Percentiles rank a stretch among this genome's conserved stretches.
Evolutionary conservation across 345 rosid species (phyloP).

Genomic region (Rhodamnia rubescens): DNA sequence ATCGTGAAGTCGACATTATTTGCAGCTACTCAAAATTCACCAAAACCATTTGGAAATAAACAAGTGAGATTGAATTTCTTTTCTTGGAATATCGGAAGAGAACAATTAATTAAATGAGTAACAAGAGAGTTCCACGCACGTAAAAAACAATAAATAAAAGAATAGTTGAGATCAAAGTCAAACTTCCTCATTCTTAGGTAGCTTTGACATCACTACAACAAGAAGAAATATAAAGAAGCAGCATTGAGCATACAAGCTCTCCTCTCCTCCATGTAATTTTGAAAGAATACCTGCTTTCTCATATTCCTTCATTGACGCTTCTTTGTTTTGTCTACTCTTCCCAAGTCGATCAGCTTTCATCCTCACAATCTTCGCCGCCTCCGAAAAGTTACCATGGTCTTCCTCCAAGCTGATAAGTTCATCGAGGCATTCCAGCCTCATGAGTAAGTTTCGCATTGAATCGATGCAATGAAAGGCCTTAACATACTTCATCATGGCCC

Average conservation of each 20-base stretch:
- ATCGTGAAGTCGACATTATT: not conserved
- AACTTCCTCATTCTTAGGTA: too few species aligned
- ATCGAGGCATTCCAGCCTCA: slow-evolving; percentile 1
- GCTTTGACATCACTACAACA: too few species aligned
- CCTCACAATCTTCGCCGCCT: slow-evolving; percentile 15
- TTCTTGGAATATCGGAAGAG: not conserved
- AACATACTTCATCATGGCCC: slow-evolving; percentile 15
- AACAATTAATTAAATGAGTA: not conserved
- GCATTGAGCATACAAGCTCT: too few species aligned
- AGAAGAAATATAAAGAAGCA: too few species aligned
- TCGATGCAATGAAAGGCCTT: slow-evolving; percentile 1
- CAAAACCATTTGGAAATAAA: not conserved
- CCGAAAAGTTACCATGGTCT: slow-evolving; percentile 8
- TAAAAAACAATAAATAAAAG: too few species aligned
- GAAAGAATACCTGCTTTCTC: too few species aligned
- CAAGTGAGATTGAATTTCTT: not conserved
- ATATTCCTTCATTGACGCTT: slow-evolving; percentile 20
- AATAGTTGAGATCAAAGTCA: too few species aligned
- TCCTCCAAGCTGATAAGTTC: slow-evolving; percentile 17
- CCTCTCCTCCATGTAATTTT: too few species aligned
- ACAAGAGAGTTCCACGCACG: too few species aligned
- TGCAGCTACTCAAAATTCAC: not conserved
- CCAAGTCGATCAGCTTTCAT: slow-evolving; percentile 24
- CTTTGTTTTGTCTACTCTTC: slow-evolving; percentile 15
- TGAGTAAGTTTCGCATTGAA: slow-evolving; percentile 2